Percentiles rank a stretch among this genome's conserved stretches.
Evolutionary conservation across 495 filamentous ascomycete species (phyloP).

Genomic region (Bryoglossum gracile): DNA sequence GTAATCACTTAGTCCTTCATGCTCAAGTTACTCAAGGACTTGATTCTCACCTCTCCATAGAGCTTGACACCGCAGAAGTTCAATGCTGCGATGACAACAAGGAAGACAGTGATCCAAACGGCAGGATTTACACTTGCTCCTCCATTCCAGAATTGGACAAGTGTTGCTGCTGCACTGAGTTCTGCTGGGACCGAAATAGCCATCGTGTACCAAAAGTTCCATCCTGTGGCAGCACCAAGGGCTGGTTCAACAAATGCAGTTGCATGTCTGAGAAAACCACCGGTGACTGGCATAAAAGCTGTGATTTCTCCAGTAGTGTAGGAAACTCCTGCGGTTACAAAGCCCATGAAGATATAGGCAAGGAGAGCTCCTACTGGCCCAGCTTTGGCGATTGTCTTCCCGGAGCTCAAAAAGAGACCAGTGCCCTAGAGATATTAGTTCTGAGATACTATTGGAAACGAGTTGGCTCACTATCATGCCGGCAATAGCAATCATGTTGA

Average conservation of each 20-base stretch:
- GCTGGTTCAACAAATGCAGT: conserved; percentile 71
- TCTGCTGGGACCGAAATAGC: conserved; percentile 11
- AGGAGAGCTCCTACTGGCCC: conserved; percentile 45
- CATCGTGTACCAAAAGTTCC: conserved; percentile 49
- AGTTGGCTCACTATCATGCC: conserved; percentile 67
- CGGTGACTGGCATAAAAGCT: conserved; percentile 58
- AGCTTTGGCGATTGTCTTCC: conserved; percentile 38
- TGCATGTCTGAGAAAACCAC: conserved; percentile 58
- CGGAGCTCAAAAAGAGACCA: conserved; percentile 47
- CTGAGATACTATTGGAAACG: conserved; percentile 32
- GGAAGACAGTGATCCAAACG: conserved; percentile 48
- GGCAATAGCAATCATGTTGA: conserved; percentile 77
- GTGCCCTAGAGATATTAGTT: conserved; percentile 38
- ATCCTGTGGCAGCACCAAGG: conserved; percentile 75
- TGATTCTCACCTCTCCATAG: conserved; percentile 52
- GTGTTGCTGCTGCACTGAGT: conserved; percentile 6
- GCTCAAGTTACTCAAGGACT: conserved; percentile 53
- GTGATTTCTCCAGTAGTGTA: conserved; percentile 42
- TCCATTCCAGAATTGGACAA: conserved; percentile 21
- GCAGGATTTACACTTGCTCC: conserved; percentile 23
- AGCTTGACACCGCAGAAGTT: conserved; percentile 45
- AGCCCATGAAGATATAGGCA: conserved; percentile 42
- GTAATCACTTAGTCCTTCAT: too few relatives aligned
- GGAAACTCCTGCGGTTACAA: conserved; percentile 38
- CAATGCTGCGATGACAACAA: conserved; percentile 45